A percentile compares a stretch with the other conserved stretches of the same genome.
These are phyloP conservation scores for Cladosporium sp. DNA, from an alignment of 2,329 filamentous ascomycete genomes.

Conservation along the genomic window DNA sequence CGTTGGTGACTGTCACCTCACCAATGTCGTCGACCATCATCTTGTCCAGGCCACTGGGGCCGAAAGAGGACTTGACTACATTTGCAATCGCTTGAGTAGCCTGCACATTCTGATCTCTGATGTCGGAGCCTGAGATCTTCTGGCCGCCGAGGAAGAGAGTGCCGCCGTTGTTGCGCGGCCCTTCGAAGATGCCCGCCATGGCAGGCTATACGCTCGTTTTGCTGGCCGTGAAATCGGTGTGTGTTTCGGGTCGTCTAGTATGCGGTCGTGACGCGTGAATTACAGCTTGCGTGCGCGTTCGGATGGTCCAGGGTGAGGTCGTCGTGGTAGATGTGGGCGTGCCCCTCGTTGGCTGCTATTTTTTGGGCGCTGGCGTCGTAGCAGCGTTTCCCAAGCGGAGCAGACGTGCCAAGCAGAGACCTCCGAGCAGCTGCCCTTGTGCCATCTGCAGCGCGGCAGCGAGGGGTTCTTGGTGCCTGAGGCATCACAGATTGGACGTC, in stretches of 20 bases:
- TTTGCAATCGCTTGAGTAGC: conserved; percentile 97
- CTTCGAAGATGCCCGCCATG: conserved; percentile 96
- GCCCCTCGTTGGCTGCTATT: not conserved
- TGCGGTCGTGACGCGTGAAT: too few relatives aligned
- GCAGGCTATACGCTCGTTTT: conserved; percentile 13
- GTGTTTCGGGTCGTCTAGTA: not conserved
- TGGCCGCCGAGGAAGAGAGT: conserved; percentile 94
- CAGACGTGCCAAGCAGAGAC: not conserved
- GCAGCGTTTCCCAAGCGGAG: not conserved
- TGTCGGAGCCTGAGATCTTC: conserved; percentile 95
- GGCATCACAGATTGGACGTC: not conserved
- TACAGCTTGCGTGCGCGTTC: too few relatives aligned
- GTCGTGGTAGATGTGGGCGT: not conserved
- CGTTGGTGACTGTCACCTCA: conserved; percentile 98
- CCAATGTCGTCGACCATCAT: conserved; percentile 99
- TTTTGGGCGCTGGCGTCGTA: not conserved
- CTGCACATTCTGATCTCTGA: conserved; percentile 94
- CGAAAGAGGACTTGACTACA: conserved; percentile 98
- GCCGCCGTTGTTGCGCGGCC: conserved; percentile 84
- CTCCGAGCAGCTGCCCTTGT: not conserved
- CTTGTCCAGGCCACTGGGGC: conserved; percentile 94
- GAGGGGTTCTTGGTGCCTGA: not conserved
- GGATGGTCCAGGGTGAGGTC: too few relatives aligned
- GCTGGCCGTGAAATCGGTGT: not conserved
- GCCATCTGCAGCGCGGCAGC: not conserved